A percentile compares a stretch with the other conserved stretches of the same genome.
These are phyloP conservation scores for Glaciozyma martinii DNA, from an alignment of 768 basidiomycete species.

Conservation along the genomic window DNA sequence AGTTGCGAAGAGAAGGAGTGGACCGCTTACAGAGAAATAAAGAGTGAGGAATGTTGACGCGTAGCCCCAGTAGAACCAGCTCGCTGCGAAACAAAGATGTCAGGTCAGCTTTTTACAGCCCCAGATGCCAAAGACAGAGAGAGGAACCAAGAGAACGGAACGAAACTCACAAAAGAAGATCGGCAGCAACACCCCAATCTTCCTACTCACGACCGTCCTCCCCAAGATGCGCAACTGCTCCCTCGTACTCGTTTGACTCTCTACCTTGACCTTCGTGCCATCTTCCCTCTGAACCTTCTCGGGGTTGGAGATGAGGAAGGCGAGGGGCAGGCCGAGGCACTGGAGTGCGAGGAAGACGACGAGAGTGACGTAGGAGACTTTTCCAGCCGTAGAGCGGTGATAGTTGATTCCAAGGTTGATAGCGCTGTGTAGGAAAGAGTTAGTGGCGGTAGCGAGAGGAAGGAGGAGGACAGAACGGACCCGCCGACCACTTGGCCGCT, in stretches of 20 bases:
- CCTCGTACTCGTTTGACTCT: neutral
- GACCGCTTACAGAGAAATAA: constrained; percentile 2
- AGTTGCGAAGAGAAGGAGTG: neutral
- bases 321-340: neutral
- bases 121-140: too few relatives aligned
- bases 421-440: neutral
- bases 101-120: too few relatives aligned
- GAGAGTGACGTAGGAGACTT: constrained; percentile 9
- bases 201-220: neutral
- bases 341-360: constrained; percentile 10
- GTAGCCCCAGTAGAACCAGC: constrained; percentile 18
- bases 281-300: constrained; percentile 4
- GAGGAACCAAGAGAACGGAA: too few relatives aligned
- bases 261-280: neutral
- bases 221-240: constrained; percentile 5
- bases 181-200: too few relatives aligned
- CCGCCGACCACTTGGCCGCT: neutral
- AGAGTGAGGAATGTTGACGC: constrained; percentile 7
- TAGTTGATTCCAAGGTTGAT: constrained; percentile 8
- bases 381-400: constrained; percentile 7
- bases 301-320: constrained; percentile 1
- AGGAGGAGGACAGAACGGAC: neutral
- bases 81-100: neutral
- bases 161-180: too few relatives aligned
- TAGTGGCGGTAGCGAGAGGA: neutral